A percentile compares a stretch with the other conserved stretches of the same genome.
Evolutionary conservation across 495 filamentous ascomycete species (phyloP).

Genomic region (Neurospora tetraspora): DNA sequence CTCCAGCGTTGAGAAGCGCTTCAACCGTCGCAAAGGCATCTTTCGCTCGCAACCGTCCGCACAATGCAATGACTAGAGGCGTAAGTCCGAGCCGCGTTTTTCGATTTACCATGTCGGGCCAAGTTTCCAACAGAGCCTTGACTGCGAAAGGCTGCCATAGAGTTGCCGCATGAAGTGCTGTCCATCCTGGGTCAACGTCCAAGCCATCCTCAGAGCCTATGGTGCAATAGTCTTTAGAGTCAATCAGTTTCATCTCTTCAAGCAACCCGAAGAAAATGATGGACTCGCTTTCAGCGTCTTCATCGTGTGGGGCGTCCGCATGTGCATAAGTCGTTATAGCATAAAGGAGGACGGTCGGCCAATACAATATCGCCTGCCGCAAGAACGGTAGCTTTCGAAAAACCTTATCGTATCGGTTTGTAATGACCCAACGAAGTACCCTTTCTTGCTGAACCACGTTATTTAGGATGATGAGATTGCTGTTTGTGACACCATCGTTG

Average conservation of each 20-base stretch:
- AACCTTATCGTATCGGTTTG: neutral
- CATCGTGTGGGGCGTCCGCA: neutral
- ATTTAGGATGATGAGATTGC: fast-evolving
- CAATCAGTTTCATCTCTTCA: neutral
- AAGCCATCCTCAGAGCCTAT: no score
- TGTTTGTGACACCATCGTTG: no score
- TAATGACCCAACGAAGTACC: neutral
- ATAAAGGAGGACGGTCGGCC: neutral
- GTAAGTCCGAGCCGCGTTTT: neutral
- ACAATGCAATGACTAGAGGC: neutral
- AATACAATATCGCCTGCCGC: neutral
- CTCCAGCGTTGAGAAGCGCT: neutral
- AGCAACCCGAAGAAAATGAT: neutral
- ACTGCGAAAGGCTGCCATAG: neutral
- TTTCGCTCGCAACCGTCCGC: fast-evolving
- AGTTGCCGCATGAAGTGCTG: neutral
- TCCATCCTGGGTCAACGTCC: neutral
- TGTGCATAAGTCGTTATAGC: neutral
- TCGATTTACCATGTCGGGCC: neutral
- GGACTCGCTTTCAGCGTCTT: neutral
- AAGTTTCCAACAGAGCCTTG: neutral
- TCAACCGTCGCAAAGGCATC: neutral
- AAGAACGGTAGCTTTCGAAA: neutral
- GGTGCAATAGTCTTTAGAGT: no score
- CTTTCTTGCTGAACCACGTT: neutral